These are phyloP conservation scores for Delphinella strobiligena DNA, from an alignment of 2,329 filamentous ascomycete genomes.

Conservation along the genomic window DNA sequence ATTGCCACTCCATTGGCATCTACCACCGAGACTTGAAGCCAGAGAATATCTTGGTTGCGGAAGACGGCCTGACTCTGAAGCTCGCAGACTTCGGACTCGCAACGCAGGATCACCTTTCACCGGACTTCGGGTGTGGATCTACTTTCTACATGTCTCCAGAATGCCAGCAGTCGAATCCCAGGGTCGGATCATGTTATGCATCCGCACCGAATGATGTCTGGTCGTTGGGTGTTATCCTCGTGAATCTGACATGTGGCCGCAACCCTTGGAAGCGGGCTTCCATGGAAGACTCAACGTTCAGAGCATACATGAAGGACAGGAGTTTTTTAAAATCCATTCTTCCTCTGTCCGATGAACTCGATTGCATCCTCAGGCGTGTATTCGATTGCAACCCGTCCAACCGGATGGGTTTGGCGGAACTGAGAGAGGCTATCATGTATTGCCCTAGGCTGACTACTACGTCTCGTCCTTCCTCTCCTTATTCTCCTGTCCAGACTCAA, in stretches of 20 bases:
- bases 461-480: constrained; percentile 25
- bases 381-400: constrained; percentile 78
- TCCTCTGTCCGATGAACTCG: constrained; percentile 78
- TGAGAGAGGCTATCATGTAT: constrained; percentile 62
- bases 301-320: constrained; percentile 72
- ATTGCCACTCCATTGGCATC: constrained; percentile 85
- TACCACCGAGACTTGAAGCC: constrained; percentile 97
- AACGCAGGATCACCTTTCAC: constrained; percentile 68
- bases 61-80: constrained; percentile 81
- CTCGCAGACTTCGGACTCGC: constrained; percentile 95
- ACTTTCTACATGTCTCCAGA: constrained; percentile 99
- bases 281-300: constrained; percentile 85
- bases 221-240: constrained; percentile 94
- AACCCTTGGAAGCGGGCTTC: constrained; percentile 99
- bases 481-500: neutral
- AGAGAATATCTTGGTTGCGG: constrained; percentile 90
- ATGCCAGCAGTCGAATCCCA: constrained; percentile 68
- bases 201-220: constrained; percentile 95
- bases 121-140: constrained; percentile 94
- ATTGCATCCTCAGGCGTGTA: constrained; percentile 73
- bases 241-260: constrained; percentile 93
- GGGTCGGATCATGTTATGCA: constrained; percentile 65
- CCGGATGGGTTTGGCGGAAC: constrained; percentile 68
- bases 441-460: constrained; percentile 60
- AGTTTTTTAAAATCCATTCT: constrained; percentile 88